These are phyloP conservation scores for Lentinula detonsa DNA, from an alignment of 768 basidiomycete genomes.

Conservation along the genomic window DNA sequence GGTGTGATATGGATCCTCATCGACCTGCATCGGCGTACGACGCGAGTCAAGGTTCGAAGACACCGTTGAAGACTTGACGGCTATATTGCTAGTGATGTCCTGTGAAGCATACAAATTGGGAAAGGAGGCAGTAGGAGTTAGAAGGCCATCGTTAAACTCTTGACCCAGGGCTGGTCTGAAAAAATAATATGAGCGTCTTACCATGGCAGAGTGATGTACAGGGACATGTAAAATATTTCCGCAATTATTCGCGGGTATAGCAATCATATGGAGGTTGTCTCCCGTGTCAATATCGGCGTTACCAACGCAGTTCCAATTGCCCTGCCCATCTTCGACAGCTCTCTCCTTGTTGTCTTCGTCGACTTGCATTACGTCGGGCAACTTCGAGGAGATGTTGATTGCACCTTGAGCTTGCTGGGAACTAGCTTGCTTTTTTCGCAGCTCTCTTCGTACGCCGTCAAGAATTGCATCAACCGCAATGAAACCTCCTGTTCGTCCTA, in stretches of 20 bases:
- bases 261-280: neutral
- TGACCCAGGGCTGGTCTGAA: neutral
- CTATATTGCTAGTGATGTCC: neutral
- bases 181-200: neutral
- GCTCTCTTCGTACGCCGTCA: slow-evolving; percentile 62
- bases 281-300: neutral
- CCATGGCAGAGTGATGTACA: neutral
- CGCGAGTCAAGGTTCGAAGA: neutral
- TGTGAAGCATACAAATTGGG: neutral
- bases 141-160: neutral
- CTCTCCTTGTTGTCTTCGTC: neutral
- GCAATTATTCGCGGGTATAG: slow-evolving; percentile 5
- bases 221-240: slow-evolving; percentile 8
- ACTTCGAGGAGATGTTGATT: neutral
- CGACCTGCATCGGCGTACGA: neutral
- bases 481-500: slow-evolving; percentile 91
- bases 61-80: neutral
- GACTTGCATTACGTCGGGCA: neutral
- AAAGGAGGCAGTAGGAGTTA: neutral
- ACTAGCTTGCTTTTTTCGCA: slow-evolving; percentile 21
- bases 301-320: neutral
- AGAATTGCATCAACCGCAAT: slow-evolving; percentile 86
- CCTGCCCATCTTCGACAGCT: slow-evolving; percentile 1
- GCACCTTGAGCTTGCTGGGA: neutral
- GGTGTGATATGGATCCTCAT: too few relatives aligned